Base-by-base conservation (phyloP, 2,329 filamentous ascomycete genomes). In the Ilyonectria mors-panacis region DNA sequence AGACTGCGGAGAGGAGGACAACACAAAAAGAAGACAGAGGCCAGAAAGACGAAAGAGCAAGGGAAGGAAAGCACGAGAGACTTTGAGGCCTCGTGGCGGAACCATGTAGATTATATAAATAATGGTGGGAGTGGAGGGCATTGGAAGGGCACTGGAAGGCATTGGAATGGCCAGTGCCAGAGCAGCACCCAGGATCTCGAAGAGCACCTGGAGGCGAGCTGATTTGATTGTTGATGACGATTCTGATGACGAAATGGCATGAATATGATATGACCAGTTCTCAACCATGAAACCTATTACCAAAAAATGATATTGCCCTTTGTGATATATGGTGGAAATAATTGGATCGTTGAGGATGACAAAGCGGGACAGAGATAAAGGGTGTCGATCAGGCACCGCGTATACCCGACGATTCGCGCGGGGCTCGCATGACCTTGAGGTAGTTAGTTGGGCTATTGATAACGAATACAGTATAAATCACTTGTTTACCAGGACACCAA, bases 201-300 rank as follows among this genome's bases (percentile, higher is more conserved):
- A 56, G 65, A 12, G 65, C 39, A 53, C 58, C 65, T 63, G 35
- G 45, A 66, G 62, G 57, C 28, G 56, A 60, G 65, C 63, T 63
- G 74, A 76, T 76, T 72, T 75, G 71, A 68, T 73, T 67, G 74
- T 65, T 71, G 73, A 65, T 74, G 66, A 76, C 63, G 75, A 76
- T 76, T 76, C 67, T 77, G 66, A 77, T 67, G 75, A 77, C 70
- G 75, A 75, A 76, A 77, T 75, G 75, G 75, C 67, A 78, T 75
- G 76, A 78, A 78, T 71, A 78, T 76, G 73, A 74, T 78, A 79
- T 75, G 77, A 78, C 72, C 72, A 73, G 68, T 70, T 75, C 70
- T 73, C 50, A 68, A 68, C 15, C 17, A 59, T 50, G 51, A 62
- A 58, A 58, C 51, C 26, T 50, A 45, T 64, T 39, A 30, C n/a